These are phyloP conservation scores for Boletus bicolor DNA, from an alignment of 768 basidiomycete genomes.

Conservation along the genomic window DNA sequence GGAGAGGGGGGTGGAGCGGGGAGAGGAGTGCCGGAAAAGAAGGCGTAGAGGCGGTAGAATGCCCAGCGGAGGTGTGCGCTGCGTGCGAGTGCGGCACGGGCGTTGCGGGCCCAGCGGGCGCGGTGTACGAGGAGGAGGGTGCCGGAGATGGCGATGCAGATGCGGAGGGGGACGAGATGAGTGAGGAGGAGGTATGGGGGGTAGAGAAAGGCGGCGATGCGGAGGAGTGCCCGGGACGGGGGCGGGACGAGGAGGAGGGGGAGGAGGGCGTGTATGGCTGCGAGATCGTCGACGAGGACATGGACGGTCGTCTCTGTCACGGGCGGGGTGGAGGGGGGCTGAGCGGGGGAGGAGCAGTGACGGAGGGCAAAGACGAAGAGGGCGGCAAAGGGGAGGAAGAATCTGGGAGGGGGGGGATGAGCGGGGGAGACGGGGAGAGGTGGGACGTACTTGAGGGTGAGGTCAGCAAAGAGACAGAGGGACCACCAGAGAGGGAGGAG, in stretches of 20 bases:
- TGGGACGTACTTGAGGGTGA: constrained; percentile 45
- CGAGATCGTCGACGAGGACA: constrained; percentile 59
- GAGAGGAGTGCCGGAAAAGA: constrained; percentile 54
- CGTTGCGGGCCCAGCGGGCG: constrained; percentile 62
- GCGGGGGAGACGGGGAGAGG: neutral
- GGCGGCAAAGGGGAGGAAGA: constrained; percentile 53
- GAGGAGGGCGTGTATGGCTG: constrained; percentile 57
- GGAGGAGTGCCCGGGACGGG: constrained; percentile 42
- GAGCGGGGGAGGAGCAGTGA: constrained; percentile 24
- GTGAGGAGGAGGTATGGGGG: constrained; percentile 67
- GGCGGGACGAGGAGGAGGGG: constrained; percentile 38
- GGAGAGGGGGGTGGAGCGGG: constrained; percentile 36
- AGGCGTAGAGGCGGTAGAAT: constrained; percentile 48
- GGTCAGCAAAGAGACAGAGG: constrained; percentile 57
- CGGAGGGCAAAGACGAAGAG: constrained; percentile 38
- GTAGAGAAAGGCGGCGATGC: constrained; percentile 54
- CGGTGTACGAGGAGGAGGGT: constrained; percentile 58
- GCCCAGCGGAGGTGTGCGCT: constrained; percentile 69
- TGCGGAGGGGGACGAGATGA: constrained; percentile 55
- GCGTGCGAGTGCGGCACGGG: constrained; percentile 54
- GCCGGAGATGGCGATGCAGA: constrained; percentile 58
- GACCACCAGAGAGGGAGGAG: constrained; percentile 75
- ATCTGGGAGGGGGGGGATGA: constrained; percentile 36
- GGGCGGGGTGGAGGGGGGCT: constrained; percentile 18
- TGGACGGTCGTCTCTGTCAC: constrained; percentile 58